These are phyloP conservation scores for Amanita molliuscula DNA, from an alignment of 768 basidiomycete species.

Conservation along the genomic window DNA sequence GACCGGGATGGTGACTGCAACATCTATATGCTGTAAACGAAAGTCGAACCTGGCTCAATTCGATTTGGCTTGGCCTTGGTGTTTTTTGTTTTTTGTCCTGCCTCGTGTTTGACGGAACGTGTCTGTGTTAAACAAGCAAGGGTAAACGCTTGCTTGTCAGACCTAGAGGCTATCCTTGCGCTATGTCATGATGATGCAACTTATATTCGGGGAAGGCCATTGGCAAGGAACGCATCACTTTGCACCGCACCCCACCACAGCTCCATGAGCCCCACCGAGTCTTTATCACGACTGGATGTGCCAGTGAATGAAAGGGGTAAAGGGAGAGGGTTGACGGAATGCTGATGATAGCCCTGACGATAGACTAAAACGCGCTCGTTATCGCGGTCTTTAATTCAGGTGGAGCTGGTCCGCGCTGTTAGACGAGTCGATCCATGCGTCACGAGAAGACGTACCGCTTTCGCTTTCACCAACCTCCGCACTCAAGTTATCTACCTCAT, in stretches of 20 bases:
- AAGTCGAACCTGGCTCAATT: background rate
- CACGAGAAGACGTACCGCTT: background rate
- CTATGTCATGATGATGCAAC: too few species aligned
- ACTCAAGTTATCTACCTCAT: background rate
- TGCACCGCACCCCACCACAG: too few species aligned
- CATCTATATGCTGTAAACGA: conserved; percentile 27
- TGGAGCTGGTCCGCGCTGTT: too few species aligned
- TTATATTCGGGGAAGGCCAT: too few species aligned
- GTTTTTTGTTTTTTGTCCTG: background rate
- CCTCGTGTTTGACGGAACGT: background rate
- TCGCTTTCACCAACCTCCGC: conserved; percentile 22
- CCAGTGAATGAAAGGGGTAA: conserved; percentile 26
- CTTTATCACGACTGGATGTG: too few species aligned
- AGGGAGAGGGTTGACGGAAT: conserved; percentile 1
- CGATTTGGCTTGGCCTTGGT: background rate
- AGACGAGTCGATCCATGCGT: background rate
- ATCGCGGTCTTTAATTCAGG: conserved; percentile 40
- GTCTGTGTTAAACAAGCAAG: background rate
- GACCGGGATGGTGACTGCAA: conserved; percentile 3
- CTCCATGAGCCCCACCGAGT: too few species aligned
- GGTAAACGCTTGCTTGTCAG: background rate
- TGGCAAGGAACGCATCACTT: too few species aligned
- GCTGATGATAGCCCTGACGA: conserved; percentile 11
- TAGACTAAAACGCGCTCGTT: conserved; percentile 44
- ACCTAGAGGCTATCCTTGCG: too few species aligned